Conservation (phyloP, 371 early-diverging fungal species). For the Vavraia culicis region DNA sequence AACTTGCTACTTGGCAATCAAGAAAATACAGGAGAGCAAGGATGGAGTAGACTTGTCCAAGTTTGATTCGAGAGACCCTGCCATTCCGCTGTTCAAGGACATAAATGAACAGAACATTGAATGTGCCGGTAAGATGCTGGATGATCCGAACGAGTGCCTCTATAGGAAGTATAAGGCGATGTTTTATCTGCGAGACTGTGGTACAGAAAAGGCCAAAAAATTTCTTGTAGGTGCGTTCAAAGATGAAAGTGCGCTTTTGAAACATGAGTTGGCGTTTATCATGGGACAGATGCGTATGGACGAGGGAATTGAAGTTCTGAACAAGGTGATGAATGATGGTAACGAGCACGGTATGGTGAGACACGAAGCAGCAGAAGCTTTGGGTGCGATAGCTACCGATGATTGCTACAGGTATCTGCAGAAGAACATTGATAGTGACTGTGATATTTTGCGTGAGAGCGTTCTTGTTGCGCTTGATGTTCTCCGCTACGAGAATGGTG, state of each 20-base stretch:
- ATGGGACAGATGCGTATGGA: conserved; percentile 90
- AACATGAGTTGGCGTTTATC: conserved; percentile 86
- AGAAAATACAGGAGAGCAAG: conserved; percentile 39
- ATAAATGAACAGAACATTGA: conserved; percentile 50
- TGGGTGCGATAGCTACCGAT: conserved; percentile 84
- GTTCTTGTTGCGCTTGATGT: conserved; percentile 86
- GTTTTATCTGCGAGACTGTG: conserved; percentile 77
- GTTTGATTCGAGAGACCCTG: conserved; percentile 40
- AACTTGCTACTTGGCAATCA: conserved; percentile 77
- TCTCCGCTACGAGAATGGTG: no score
- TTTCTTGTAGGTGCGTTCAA: conserved; percentile 64
- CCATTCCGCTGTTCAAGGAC: conserved; percentile 45
- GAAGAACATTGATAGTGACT: conserved; percentile 52
- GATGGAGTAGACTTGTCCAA: conserved; percentile 16
- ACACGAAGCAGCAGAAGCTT: conserved; percentile 94
- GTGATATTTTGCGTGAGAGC: conserved; percentile 73
- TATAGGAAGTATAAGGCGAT: conserved; percentile 86
- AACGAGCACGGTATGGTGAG: conserved; percentile 79
- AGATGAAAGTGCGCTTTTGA: conserved; percentile 53
- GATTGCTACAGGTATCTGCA: conserved; percentile 57
- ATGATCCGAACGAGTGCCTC: conserved; percentile 52
- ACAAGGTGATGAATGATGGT: conserved; percentile 50
- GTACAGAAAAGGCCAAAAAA: conserved; percentile 55
- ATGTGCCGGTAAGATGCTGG: conserved; percentile 53
- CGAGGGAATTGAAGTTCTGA: conserved; percentile 61